phyloP scores from a whole-genome alignment of 2,329 filamentous ascomycete species.

The Celoporthe dispersa region DNA sequence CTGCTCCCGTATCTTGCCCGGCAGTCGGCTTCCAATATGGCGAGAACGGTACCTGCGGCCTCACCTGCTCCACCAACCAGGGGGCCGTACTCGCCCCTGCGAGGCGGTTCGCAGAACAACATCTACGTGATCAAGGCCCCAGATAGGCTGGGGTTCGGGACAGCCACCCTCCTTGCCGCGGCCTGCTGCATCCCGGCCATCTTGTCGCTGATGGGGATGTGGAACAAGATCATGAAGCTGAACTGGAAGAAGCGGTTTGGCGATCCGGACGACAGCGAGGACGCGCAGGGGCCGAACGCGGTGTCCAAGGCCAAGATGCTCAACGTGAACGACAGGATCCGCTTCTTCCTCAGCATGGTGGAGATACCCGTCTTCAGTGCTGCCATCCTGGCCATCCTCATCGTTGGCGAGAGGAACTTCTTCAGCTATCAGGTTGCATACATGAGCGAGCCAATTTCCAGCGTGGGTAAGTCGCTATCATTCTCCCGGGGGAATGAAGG shows the following conservation, averaged over 20 bases:
- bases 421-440: constrained; percentile 60
- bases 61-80: constrained; percentile 50
- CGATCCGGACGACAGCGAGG: constrained; percentile 33
- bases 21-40: constrained; percentile 49
- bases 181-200: constrained; percentile 69
- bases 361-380: constrained; percentile 63
- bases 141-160: constrained; percentile 57
- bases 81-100: constrained; percentile 60
- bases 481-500: too few species aligned
- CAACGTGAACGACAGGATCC: constrained; percentile 58
- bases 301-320: constrained; percentile 60
- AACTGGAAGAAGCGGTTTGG: constrained; percentile 59
- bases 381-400: constrained; percentile 62
- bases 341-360: constrained; percentile 56
- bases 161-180: constrained; percentile 63
- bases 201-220: constrained; percentile 63
- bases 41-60: constrained; percentile 45
- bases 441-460: constrained; percentile 65
- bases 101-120: constrained; percentile 59
- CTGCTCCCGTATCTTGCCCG: constrained; percentile 48
- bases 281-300: constrained; percentile 47
- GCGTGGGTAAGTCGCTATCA: constrained; percentile 57
- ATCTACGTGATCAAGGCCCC: constrained; percentile 68
- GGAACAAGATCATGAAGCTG: constrained; percentile 66
- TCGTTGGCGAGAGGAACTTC: constrained; percentile 68